Evolutionary conservation across 805 yeast species (phyloP).

Genomic region (Barnettozyma wickerhamii): DNA sequence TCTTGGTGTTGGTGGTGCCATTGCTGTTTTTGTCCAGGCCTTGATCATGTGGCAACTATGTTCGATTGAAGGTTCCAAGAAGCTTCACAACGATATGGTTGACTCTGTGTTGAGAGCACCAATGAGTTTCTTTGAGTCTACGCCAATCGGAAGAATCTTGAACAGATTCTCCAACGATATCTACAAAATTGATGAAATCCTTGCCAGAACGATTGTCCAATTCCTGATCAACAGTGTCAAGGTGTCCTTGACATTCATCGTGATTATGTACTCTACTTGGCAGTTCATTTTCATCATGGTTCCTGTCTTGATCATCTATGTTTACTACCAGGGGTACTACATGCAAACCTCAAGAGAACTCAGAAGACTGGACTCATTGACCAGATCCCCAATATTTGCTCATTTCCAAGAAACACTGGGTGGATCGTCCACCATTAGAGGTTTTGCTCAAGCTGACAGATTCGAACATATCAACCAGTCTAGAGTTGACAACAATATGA

Average conservation of each 20-base stretch:
- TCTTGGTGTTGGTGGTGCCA: slow-evolving; percentile 67
- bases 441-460: slow-evolving; percentile 61
- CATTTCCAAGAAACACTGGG: slow-evolving; percentile 79
- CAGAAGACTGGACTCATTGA: slow-evolving; percentile 76
- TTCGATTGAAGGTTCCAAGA: slow-evolving; percentile 76
- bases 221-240: slow-evolving; percentile 58
- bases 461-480: slow-evolving; percentile 60
- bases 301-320: slow-evolving; percentile 65
- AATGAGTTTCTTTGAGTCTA: slow-evolving; percentile 93
- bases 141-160: slow-evolving; percentile 89
- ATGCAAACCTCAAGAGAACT: slow-evolving; percentile 75
- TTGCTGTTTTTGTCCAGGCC: slow-evolving; percentile 58
- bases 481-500: slow-evolving; percentile 80
- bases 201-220: slow-evolving; percentile 66
- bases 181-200: slow-evolving; percentile 78
- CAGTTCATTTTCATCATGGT: slow-evolving; percentile 66
- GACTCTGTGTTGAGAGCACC: slow-evolving; percentile 77
- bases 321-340: slow-evolving; percentile 73
- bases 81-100: slow-evolving; percentile 74
- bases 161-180: slow-evolving; percentile 91
- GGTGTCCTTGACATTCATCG: slow-evolving; percentile 71
- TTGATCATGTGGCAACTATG: slow-evolving; percentile 74
- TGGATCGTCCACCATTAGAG: slow-evolving; percentile 74
- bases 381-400: slow-evolving; percentile 77
- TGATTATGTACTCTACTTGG: slow-evolving; percentile 87